phyloP scores from a whole-genome alignment of 1,284 basidiomycete genomes.

The Cutaneotrichosporon daszewskae region DNA sequence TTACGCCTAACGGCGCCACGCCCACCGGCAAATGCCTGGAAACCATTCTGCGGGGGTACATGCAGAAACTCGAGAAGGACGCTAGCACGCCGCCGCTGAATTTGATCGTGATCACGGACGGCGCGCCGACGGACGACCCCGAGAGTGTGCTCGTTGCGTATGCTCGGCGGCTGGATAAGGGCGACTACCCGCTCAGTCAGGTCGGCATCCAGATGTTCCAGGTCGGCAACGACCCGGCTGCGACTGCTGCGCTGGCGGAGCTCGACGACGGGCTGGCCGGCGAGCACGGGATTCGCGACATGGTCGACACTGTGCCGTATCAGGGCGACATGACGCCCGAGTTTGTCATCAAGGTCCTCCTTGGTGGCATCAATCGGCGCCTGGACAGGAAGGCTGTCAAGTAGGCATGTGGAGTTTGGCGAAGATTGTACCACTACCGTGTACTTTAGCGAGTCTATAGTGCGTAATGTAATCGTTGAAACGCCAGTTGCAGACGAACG shows the following conservation, averaged over 20 bases:
- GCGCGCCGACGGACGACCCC: conserved; percentile 37
- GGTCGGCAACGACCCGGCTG: conserved; percentile 39
- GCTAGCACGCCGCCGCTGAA: conserved; percentile 39
- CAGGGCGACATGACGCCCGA: conserved; percentile 28
- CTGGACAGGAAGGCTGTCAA: conserved; percentile 27
- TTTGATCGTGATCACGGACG: conserved; percentile 40
- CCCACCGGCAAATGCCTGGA: conserved; percentile 39
- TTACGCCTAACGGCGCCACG: conserved; percentile 38
- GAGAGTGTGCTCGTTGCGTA: conserved; percentile 31
- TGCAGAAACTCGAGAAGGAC: conserved; percentile 32
- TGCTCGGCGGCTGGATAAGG: conserved; percentile 42
- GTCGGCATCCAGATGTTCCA: conserved; percentile 49
- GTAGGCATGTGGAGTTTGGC: too few relatives aligned
- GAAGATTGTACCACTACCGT: too few relatives aligned
- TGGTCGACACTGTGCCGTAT: conserved; percentile 44
- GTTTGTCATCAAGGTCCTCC: conserved; percentile 38
- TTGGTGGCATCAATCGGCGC: conserved; percentile 41
- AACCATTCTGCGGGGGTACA: conserved; percentile 41
- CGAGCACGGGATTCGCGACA: conserved; percentile 37
- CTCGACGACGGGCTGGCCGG: conserved; percentile 41
- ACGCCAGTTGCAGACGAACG: too few relatives aligned
- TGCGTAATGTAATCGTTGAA: too few relatives aligned
- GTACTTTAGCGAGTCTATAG: too few relatives aligned
- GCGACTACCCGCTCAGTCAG: conserved; percentile 44
- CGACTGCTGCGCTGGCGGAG: conserved; percentile 36